A percentile compares a stretch with the other conserved stretches of the same genome.
Conservation (phyloP, 352 stramenopile genomes). For the Saprolegnia parasitica region DNA sequence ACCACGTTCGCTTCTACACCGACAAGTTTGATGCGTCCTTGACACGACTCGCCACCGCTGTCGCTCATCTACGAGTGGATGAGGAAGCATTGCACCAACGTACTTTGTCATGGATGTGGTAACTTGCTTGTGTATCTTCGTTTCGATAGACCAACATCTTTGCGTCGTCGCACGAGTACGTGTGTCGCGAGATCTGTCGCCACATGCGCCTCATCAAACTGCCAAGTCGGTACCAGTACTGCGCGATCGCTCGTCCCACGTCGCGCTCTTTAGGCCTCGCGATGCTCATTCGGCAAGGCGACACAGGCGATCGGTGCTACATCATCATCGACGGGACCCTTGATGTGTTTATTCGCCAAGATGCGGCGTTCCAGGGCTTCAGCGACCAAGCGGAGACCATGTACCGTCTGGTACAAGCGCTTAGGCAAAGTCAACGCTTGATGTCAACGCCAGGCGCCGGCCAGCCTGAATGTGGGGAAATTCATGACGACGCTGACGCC, state of each 20-base stretch:
- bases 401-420: not conserved
- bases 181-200: slow-evolving; percentile 67
- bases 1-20: too few relatives aligned
- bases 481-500: slow-evolving; percentile 61
- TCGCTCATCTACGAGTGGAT: slow-evolving; percentile 75
- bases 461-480: slow-evolving; percentile 42
- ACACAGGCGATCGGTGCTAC: slow-evolving; percentile 70
- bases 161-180: slow-evolving; percentile 64
- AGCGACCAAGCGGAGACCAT: slow-evolving; percentile 11
- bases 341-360: slow-evolving; percentile 49
- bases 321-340: slow-evolving; percentile 73
- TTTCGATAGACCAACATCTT: slow-evolving; percentile 65
- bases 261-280: slow-evolving; percentile 16
- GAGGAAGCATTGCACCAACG: slow-evolving; percentile 71
- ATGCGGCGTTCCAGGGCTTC: not conserved
- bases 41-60: slow-evolving; percentile 29
- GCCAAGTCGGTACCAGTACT: slow-evolving; percentile 9
- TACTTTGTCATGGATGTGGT: slow-evolving; percentile 2
- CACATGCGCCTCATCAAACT: slow-evolving; percentile 69
- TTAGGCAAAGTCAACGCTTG: not conserved
- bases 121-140: not conserved
- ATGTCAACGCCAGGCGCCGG: not conserved
- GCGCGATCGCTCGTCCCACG: not conserved
- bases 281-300: slow-evolving; percentile 62
- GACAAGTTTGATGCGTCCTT: slow-evolving; percentile 19